Evolutionary conservation across 805 yeast genomes (phyloP).

Genomic region (Lachancea thermotolerans): DNA sequence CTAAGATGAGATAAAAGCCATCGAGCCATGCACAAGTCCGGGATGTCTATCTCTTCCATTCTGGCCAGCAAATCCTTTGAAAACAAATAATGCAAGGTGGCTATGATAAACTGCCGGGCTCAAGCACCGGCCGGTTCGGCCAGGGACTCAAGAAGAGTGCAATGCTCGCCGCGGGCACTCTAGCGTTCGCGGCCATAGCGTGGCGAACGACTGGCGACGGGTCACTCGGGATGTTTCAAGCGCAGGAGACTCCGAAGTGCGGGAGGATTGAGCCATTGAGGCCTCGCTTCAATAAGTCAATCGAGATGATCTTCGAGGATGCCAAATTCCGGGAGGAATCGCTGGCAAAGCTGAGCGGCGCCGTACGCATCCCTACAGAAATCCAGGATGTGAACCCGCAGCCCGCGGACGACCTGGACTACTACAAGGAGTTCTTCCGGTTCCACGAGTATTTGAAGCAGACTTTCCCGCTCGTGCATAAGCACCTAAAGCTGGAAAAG

Average conservation of each 20-base stretch:
- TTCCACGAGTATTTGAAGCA: constrained; percentile 49
- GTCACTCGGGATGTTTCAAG: neutral
- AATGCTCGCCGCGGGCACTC: neutral
- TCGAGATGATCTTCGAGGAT: constrained; percentile 28
- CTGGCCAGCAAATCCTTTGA: neutral
- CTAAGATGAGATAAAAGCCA: too few relatives aligned
- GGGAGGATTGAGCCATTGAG: constrained; percentile 17
- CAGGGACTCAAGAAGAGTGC: neutral
- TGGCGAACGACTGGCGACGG: neutral
- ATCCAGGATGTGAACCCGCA: constrained; percentile 45
- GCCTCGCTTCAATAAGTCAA: constrained; percentile 23
- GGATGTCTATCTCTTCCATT: neutral
- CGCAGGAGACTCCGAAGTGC: constrained; percentile 10
- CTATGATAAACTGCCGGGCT: neutral
- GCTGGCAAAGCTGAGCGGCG: constrained; percentile 43
- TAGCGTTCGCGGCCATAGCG: neutral
- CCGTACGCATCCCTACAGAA: constrained; percentile 61
- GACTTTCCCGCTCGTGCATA: constrained; percentile 51
- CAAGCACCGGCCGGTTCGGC: neutral
- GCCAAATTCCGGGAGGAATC: constrained; percentile 34
- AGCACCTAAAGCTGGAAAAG: constrained; percentile 41
- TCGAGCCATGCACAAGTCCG: too few relatives aligned
- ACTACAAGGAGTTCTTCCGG: constrained; percentile 40
- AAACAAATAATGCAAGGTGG: neutral
- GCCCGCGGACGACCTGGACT: constrained; percentile 31